phyloP scores from a whole-genome alignment of 176 grass and related monocot species.

The Olyra latifolia region DNA sequence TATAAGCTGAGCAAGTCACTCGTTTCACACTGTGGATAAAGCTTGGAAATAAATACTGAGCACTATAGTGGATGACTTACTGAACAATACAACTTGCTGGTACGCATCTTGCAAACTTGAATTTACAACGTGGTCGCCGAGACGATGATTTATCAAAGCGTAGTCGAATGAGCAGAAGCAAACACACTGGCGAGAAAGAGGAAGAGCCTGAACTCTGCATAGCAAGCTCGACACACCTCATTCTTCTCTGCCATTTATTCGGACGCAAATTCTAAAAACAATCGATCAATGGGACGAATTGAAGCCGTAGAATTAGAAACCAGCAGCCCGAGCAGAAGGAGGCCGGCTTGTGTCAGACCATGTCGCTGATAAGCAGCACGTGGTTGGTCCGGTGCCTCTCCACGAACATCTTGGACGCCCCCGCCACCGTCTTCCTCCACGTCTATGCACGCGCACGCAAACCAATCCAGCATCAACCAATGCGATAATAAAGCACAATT shows the following conservation, averaged over 20 bases:
- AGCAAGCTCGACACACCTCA: background rate
- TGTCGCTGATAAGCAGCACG: conserved; percentile 83
- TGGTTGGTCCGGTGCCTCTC: conserved; percentile 74
- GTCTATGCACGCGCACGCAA: conserved; percentile 34
- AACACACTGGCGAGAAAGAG: background rate
- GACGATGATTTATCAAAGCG: background rate
- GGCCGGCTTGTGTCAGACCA: conserved; percentile 41
- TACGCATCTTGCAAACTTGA: conserved; percentile 50
- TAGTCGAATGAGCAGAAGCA: background rate
- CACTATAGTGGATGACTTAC: background rate
- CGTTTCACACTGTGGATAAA: no score
- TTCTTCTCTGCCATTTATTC: conserved; percentile 35
- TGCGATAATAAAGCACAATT: background rate
- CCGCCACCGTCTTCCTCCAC: conserved; percentile 87
- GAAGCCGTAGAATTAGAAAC: background rate
- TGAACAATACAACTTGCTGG: background rate
- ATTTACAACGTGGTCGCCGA: conserved; percentile 38
- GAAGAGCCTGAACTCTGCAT: background rate
- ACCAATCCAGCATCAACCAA: conserved; percentile 10
- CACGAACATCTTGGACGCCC: conserved; percentile 91
- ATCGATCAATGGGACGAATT: conserved; percentile 21
- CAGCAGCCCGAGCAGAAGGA: background rate
- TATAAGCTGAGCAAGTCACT: no score
- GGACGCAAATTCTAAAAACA: background rate
- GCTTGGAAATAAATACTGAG: background rate